Evolutionary conservation across 2,329 filamentous ascomycete genomes (phyloP), one percentile per base, ranked within the genome.

Genomic region (Neoarthrinium moseri): DNA sequence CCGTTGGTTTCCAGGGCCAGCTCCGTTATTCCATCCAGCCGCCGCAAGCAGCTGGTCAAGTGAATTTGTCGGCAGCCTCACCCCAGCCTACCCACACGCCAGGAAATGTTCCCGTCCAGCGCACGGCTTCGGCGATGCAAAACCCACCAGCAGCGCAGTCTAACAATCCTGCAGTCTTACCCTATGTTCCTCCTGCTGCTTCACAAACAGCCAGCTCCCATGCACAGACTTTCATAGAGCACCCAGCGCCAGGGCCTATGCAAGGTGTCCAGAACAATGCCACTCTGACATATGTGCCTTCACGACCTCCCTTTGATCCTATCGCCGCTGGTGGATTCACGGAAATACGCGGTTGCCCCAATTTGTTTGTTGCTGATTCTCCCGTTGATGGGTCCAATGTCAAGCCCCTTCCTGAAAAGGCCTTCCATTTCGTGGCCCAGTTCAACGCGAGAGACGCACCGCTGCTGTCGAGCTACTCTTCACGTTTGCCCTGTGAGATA

Each of bases 401-500:
- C 18, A 29, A 41, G 20, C 15, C 21, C 13, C 18, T 38, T 11
- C 22, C 44, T n/a, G 36, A 46, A 4, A 29, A 42, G 5, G 23
- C 37, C 4, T 49, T 41, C 15, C 30, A 30, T 5, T 44, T 36
- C 23, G 37, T 46, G n/a, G 43, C 42, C 11, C 30, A 29, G 5
- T 49, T 43, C 34, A 49, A 49, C 15, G 43, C 41, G 6, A 33
- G 30, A 3, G 29, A 47, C 24, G 20, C 38, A 1, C 22, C 27
- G 3, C 24, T 49, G 8, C 22, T 46, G 2, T 44, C 47, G 4
- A 21, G 22, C 10, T 32, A 32, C 8, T 27, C 23, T 20, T 22
- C n/a, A 7, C 57, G 24, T 12, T 15, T 51, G 8, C 49, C 49
- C 4, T 33, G 41, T 26, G 49, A 51, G 26, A 46, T 51, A 29